Evolutionary conservation across 1,139 yeast genomes (phyloP), one percentile per base, ranked within the genome.

Genomic region (Blastobotrys buckinghamii): DNA sequence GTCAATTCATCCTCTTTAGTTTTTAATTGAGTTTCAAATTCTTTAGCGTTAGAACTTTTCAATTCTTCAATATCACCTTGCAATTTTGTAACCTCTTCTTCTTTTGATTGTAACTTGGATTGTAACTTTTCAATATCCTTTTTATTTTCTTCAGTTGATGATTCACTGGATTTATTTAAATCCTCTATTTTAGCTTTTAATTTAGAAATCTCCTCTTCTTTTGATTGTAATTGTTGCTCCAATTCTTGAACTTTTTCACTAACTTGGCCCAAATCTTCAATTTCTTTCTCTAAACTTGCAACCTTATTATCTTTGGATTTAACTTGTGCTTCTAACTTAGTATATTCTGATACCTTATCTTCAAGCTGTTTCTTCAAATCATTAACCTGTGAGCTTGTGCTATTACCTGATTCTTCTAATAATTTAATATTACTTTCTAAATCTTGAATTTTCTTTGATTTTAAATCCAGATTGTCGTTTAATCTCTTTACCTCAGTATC

Each of bases 351-450:
- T 4, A n/a, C 10, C 6, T 15, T 24, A 6, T 6, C 7, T 9
- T 37, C 40, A 6, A 26, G 17, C 12, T 37, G 29, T 22, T 37
- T 8, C 17, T 39, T 17, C 16, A 30, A 39, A 10, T 42, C 36
- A 19, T 32, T 37, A 17, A 49, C 42, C 26, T 45, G 36, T 19
- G 44, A 44, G 12, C 49, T 17, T 10, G 17, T 10, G 13, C 12
- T 19, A 17, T 6, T 19, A 34, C 20, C 38, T n/a, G 9, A n/a
- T 5, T 34, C 38, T 34, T 8, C 17, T 33, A n/a, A 33, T 7
- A 9, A 9, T 17, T 39, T 24, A 13, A 22, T n/a, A n/a, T 20
- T 17, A n/a, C 32, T n/a, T n/a, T 39, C 22, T 16, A 39, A 20
- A 16, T 39, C 42, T 24, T 20, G 5, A 9, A 7, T 20, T 15